These are phyloP conservation scores for Solanum pennellii DNA, from an alignment of 257 asterid genomes.

Conservation along the genomic window DNA sequence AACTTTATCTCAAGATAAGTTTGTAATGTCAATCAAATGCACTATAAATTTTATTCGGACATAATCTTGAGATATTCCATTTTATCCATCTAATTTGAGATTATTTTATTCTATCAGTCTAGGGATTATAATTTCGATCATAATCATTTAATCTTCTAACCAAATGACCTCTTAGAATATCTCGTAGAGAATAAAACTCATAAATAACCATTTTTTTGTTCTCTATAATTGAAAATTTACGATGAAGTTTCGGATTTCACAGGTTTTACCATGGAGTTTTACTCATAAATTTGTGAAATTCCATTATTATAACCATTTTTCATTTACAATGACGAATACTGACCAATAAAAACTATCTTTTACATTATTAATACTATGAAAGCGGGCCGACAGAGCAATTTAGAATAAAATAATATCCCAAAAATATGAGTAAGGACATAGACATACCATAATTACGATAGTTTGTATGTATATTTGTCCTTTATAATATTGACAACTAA, in stretches of 20 bases:
- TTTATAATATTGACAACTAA: too few species aligned
- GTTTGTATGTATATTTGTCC: too few species aligned
- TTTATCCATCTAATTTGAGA: too few species aligned
- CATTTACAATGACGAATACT: background rate
- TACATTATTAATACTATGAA: background rate
- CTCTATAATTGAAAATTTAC: background rate
- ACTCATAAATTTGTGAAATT: background rate
- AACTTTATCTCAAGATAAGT: too few species aligned
- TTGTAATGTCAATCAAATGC: background rate
- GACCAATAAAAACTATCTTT: too few species aligned
- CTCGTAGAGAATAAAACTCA: background rate
- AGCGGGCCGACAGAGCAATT: background rate
- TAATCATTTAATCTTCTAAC: too few species aligned
- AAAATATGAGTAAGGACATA: too few species aligned
- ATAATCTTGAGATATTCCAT: too few species aligned
- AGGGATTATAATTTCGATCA: background rate
- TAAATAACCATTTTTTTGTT: background rate
- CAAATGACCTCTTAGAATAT: background rate
- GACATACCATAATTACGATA: too few species aligned
- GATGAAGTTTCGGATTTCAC: background rate
- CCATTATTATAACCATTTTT: background rate
- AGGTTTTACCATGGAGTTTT: background rate
- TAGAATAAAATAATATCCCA: background rate
- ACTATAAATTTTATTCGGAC: background rate
- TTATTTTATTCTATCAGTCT: too few species aligned